Conservation (phyloP, 306 rosid species). For the Herpetospermum pedunculosum region DNA sequence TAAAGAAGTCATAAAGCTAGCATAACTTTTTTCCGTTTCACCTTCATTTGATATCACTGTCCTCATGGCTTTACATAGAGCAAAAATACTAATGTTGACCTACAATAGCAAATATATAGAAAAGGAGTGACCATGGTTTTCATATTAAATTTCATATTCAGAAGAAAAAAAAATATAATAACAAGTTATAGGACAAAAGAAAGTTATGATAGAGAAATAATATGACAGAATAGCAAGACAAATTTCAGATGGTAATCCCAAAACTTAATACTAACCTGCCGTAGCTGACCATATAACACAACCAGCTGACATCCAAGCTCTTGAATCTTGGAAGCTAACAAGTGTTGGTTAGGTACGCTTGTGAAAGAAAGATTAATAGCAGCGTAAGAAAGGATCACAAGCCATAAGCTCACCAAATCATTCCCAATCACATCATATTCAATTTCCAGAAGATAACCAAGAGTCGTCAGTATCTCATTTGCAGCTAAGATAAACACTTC, state of each 20-base stretch:
- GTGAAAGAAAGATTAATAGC: slow-evolving; percentile 28
- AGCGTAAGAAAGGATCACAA: slow-evolving; percentile 42
- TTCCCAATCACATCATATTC: slow-evolving; percentile 74
- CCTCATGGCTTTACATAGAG: slow-evolving; percentile 76
- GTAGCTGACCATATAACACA: slow-evolving; percentile 67
- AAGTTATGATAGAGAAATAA: not conserved
- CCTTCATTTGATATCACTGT: slow-evolving; percentile 20
- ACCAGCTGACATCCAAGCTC: slow-evolving; percentile 58
- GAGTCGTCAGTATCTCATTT: slow-evolving; percentile 42
- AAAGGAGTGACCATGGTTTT: not conserved
- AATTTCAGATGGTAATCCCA: slow-evolving; percentile 10
- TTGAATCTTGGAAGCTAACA: slow-evolving; percentile 30
- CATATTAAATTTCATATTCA: not conserved
- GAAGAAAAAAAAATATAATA: not conserved
- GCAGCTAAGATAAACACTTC: slow-evolving; percentile 26
- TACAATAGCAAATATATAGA: slow-evolving; percentile 29
- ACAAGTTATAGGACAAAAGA: not conserved
- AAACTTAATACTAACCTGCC: slow-evolving; percentile 57
- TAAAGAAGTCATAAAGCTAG: slow-evolving; percentile 32
- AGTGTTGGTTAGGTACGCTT: slow-evolving; percentile 23
- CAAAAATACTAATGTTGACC: slow-evolving; percentile 54
- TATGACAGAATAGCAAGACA: not conserved
- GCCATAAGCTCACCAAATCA: slow-evolving; percentile 62
- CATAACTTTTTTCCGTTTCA: slow-evolving; percentile 23
- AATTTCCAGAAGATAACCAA: slow-evolving; percentile 64